Percentiles rank a stretch among this genome's conserved stretches.
These are phyloP conservation scores for Biscogniauxia sp. DNA, from an alignment of 2,329 filamentous ascomycete genomes.

Conservation along the genomic window DNA sequence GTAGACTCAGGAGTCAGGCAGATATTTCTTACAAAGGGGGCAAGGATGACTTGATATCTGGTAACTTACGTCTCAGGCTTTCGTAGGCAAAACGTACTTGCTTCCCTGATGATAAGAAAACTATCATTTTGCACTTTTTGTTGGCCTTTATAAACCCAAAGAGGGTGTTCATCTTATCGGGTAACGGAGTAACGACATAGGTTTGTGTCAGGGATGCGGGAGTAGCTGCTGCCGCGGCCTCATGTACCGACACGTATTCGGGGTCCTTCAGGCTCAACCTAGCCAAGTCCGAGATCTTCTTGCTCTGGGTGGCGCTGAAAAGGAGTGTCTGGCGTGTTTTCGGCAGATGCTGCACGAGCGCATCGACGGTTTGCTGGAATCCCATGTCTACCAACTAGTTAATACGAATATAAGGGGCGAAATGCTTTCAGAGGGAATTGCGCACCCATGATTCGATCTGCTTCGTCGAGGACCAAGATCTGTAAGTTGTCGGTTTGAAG, in stretches of 20 bases:
- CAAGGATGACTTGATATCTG: background rate
- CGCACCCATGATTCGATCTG: conserved; percentile 76
- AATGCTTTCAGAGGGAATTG: background rate
- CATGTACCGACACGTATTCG: conserved; percentile 93
- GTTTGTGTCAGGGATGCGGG: conserved; percentile 84
- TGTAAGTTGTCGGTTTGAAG: conserved; percentile 89
- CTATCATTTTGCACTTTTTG: conserved; percentile 89
- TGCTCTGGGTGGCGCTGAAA: conserved; percentile 95
- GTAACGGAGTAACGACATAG: conserved; percentile 80
- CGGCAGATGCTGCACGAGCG: conserved; percentile 87
- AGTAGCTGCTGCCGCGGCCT: conserved; percentile 75
- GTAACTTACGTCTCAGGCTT: conserved; percentile 63
- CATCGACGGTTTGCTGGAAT: conserved; percentile 86
- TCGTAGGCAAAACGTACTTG: conserved; percentile 97
- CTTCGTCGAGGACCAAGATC: conserved; percentile 91
- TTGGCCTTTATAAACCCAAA: conserved; percentile 92
- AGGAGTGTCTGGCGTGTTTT: conserved; percentile 84
- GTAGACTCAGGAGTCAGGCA: background rate
- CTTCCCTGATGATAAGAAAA: conserved; percentile 93
- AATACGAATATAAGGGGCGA: background rate
- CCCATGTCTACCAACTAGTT: conserved; percentile 71
- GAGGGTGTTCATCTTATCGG: conserved; percentile 86
- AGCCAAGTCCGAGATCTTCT: conserved; percentile 87
- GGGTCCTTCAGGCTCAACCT: conserved; percentile 84
- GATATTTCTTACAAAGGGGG: background rate